phyloP scores from a whole-genome alignment of 2,329 filamentous ascomycete species.

The Pseudopithomyces maydicus region DNA sequence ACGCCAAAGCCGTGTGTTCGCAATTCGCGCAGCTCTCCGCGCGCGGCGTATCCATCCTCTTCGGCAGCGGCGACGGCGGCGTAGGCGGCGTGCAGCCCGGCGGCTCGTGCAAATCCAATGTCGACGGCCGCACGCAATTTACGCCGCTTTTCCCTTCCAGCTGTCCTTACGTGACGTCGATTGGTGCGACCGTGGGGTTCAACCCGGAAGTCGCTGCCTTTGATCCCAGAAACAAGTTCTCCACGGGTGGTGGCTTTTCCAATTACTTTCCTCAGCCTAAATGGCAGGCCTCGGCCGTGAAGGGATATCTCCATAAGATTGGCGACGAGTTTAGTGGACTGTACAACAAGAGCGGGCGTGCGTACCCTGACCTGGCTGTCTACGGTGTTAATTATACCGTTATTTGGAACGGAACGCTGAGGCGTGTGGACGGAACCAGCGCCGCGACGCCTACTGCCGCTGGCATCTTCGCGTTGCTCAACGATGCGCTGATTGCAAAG shows the following conservation, averaged over 20 bases:
- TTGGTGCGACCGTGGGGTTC: slow-evolving; percentile 64
- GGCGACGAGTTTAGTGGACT: slow-evolving; percentile 43
- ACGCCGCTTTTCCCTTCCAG: slow-evolving; percentile 67
- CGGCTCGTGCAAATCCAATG: slow-evolving; percentile 62
- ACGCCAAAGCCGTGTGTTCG: slow-evolving; percentile 66
- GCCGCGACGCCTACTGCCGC: slow-evolving; percentile 19
- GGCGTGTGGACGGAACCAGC: slow-evolving; percentile 8
- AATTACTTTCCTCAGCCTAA: slow-evolving; percentile 31
- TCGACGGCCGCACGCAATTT: slow-evolving; percentile 62
- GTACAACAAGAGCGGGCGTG: slow-evolving; percentile 49
- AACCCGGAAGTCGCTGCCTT: slow-evolving; percentile 55
- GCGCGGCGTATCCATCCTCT: slow-evolving; percentile 69
- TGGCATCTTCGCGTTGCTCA: slow-evolving; percentile 40
- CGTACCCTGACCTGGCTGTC: slow-evolving; percentile 57
- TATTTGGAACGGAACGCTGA: slow-evolving; percentile 15
- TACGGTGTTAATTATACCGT: slow-evolving; percentile 41
- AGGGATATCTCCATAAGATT: slow-evolving; percentile 47
- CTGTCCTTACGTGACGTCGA: slow-evolving; percentile 71
- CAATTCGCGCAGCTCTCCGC: slow-evolving; percentile 69
- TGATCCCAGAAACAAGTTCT: slow-evolving; percentile 28
- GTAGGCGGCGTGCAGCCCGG: slow-evolving; percentile 49
- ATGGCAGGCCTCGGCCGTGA: slow-evolving; percentile 45
- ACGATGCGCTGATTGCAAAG: slow-evolving; percentile 53
- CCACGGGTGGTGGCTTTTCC: slow-evolving; percentile 16
- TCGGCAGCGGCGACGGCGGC: slow-evolving; percentile 66